Evolutionary conservation across 495 filamentous ascomycete genomes (phyloP).

Genomic region (Xylaria palmicola): DNA sequence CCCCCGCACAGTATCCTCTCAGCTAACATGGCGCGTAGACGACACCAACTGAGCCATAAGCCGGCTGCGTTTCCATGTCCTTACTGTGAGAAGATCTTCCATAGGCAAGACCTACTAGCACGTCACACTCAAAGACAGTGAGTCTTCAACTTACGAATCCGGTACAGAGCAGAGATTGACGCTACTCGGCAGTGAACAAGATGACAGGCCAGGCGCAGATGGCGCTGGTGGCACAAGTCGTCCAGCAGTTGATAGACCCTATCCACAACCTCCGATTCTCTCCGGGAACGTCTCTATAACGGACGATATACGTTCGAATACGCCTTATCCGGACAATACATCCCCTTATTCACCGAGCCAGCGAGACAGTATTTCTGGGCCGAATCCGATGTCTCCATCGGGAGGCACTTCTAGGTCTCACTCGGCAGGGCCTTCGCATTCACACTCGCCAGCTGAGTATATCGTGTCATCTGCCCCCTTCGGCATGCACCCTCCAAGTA

Average conservation of each 20-base stretch:
- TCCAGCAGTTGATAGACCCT: conserved; percentile 16
- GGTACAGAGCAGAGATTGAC: neutral
- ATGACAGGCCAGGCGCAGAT: conserved; percentile 35
- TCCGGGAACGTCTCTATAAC: conserved; percentile 6
- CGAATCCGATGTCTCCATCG: conserved; percentile 24
- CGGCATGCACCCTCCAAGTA: conserved; percentile 20
- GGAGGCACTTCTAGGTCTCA: conserved; percentile 16
- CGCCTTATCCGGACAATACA: conserved; percentile 18
- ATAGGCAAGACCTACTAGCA: conserved; percentile 70
- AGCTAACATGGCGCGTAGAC: conserved; percentile 48
- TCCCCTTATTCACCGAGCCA: conserved; percentile 22
- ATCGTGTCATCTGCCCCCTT: conserved; percentile 19
- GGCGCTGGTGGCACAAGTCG: conserved; percentile 18
- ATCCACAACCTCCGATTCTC: conserved; percentile 5
- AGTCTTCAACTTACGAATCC: conserved; percentile 29
- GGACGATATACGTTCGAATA: conserved; percentile 17
- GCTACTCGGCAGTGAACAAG: conserved; percentile 36
- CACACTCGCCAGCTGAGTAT: conserved; percentile 18
- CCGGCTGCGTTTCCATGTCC: conserved; percentile 67
- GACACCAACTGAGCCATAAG: conserved; percentile 85
- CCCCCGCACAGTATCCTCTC: neutral
- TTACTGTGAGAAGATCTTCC: conserved; percentile 65
- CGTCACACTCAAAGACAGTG: conserved; percentile 85
- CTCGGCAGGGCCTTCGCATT: too few species aligned
- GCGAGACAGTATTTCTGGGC: conserved; percentile 21